Evolutionary conservation across 2,329 filamentous ascomycete species (phyloP), one percentile per base, ranked within the genome.

Genomic region (Hymenoscyphus infarciens): DNA sequence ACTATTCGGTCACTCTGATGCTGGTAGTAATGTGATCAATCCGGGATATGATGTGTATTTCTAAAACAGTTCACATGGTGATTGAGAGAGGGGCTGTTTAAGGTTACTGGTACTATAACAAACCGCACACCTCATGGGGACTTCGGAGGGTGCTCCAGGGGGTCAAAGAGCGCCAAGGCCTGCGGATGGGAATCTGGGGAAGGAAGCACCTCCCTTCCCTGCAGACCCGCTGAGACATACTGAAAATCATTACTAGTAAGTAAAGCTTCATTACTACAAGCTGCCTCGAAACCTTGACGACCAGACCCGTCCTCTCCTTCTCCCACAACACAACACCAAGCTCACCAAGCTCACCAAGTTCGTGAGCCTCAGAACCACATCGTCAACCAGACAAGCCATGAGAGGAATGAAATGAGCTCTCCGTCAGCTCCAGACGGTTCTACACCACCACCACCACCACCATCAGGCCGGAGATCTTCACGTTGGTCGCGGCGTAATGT

Each of bases 331-430:
- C 33, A 35, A 35, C 33, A 35, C 33, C 33, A 35, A 35, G 42
- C 42, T 27, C 25, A n/a, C n/a, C n/a, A 27, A 27, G 25, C 25
- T 49, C 42, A 49, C 42, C 8, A 22, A 4, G 8, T 49, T 10
- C 22, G 42, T 49, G n/a, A 49, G 42, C 42, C 42, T 25, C 19
- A 10, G 16, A 49, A 19, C 6, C n/a, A 19, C 42, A 49, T 49
- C 42, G n/a, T 49, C 42, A 22, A 49, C 42, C 42, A 13, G n/a
- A 19, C 52, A 55, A 61, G 63, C 52, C 61, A 69, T 69, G 67
- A 69, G 62, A 64, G 58, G 35, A 55, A 61, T 61, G 70, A 65
- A 33, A 74, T 74, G 73, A 73, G 69, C 64, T 69, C 70, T 27
- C 71, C 71, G 59, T 70, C 66, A 63, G 61, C 66, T 64, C 65